These are phyloP conservation scores for Aspergillus steynii DNA, from an alignment of 495 filamentous ascomycete species.

Conservation along the genomic window DNA sequence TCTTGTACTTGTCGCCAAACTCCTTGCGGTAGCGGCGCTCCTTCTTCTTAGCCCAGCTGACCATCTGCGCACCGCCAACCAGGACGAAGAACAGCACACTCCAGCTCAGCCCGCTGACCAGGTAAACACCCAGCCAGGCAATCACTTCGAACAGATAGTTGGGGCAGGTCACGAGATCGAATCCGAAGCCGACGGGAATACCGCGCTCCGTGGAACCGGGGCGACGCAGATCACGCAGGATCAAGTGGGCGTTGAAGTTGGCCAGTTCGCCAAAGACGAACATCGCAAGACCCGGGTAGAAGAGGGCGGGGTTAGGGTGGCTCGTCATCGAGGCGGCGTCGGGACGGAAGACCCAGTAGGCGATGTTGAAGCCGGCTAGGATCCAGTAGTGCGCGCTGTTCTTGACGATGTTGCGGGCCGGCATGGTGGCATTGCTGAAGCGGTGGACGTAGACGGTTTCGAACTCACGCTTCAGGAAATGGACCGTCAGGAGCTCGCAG, in stretches of 20 bases:
- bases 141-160: slow-evolving; percentile 95
- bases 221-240: slow-evolving; percentile 71
- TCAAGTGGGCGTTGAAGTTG: slow-evolving; percentile 77
- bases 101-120: slow-evolving; percentile 74
- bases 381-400: slow-evolving; percentile 92
- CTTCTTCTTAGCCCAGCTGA: slow-evolving; percentile 86
- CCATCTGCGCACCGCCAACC: slow-evolving; percentile 74
- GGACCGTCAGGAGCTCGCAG: slow-evolving; percentile 67
- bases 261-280: slow-evolving; percentile 74
- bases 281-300: slow-evolving; percentile 64
- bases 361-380: slow-evolving; percentile 76
- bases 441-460: slow-evolving; percentile 94
- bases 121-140: slow-evolving; percentile 75
- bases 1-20: slow-evolving; percentile 86
- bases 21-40: slow-evolving; percentile 85
- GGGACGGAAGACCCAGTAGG: slow-evolving; percentile 82
- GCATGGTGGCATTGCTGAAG: slow-evolving; percentile 94
- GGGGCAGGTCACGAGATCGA: slow-evolving; percentile 84
- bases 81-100: slow-evolving; percentile 70
- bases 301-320: slow-evolving; percentile 44
- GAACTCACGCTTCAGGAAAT: slow-evolving; percentile 94
- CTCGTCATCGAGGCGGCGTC: slow-evolving; percentile 54
- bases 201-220: slow-evolving; percentile 81
- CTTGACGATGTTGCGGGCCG: slow-evolving; percentile 81
- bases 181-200: slow-evolving; percentile 86